Percentiles rank a stretch among this genome's conserved stretches.
Conservation (phyloP, 2,329 filamentous ascomycete genomes). For the Botrytis squamosa region DNA sequence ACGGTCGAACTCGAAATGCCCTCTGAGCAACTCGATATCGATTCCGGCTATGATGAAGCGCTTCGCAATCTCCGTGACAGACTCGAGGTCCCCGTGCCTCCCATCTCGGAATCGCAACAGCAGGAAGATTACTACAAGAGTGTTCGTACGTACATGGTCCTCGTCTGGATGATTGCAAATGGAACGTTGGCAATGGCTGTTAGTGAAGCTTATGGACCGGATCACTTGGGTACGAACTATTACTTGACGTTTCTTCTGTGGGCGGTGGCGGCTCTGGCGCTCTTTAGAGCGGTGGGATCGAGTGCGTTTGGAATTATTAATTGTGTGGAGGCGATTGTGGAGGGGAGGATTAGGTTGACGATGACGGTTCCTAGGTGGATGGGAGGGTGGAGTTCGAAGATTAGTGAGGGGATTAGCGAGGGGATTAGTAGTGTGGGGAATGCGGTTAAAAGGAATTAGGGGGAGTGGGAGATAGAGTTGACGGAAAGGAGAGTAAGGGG, state of each 20-base stretch:
- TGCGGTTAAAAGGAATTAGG: conserved; percentile 25
- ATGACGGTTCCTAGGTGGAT: conserved; percentile 37
- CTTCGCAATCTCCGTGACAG: conserved; percentile 93
- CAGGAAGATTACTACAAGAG: conserved; percentile 99
- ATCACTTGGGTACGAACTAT: conserved; percentile 74
- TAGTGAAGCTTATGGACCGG: conserved; percentile 75
- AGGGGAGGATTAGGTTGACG: conserved; percentile 64
- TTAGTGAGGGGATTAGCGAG: conserved; percentile 35
- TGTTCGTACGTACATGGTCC: conserved; percentile 96
- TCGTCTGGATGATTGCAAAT: conserved; percentile 90
- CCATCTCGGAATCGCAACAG: conserved; percentile 71
- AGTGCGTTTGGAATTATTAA: conserved; percentile 83
- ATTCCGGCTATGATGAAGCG: conserved; percentile 95
- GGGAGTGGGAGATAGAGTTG: background rate
- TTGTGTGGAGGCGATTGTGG: conserved; percentile 77
- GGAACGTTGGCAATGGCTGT: conserved; percentile 91
- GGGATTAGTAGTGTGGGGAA: conserved; percentile 37
- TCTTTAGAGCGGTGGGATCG: conserved; percentile 83
- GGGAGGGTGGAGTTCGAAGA: conserved; percentile 34
- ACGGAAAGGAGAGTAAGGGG: too few species aligned
- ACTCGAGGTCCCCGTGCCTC: conserved; percentile 69
- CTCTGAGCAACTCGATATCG: conserved; percentile 94
- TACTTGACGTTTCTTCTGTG: conserved; percentile 94
- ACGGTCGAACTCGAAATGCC: conserved; percentile 97
- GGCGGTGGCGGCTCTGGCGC: conserved; percentile 79